A percentile compares a stretch with the other conserved stretches of the same genome.
Conservation (phyloP, 2,329 filamentous ascomycete genomes). For the Arachnopeziza araneosa region DNA sequence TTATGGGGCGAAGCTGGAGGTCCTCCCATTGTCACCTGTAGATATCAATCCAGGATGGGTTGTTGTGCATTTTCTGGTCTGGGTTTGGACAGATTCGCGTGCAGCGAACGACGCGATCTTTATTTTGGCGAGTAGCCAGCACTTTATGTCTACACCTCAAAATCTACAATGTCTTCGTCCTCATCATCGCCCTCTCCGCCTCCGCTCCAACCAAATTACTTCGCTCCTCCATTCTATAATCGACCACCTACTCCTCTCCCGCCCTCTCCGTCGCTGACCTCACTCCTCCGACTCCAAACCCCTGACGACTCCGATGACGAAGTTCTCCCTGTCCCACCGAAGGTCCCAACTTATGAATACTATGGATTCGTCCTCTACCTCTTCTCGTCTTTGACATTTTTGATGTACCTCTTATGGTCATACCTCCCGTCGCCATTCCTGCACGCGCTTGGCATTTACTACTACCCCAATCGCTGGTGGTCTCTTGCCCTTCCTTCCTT, state of each 20-base stretch:
- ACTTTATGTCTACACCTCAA: conserved; percentile 8
- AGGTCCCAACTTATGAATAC: conserved; percentile 99
- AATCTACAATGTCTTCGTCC: conserved; percentile 24
- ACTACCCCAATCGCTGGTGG: conserved; percentile 99
- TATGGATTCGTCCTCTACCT: conserved; percentile 98
- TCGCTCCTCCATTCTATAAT: conserved; percentile 90
- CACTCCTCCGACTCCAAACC: conserved; percentile 82
- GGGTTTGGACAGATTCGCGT: neutral
- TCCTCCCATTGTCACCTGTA: conserved; percentile 43
- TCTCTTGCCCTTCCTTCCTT: conserved; percentile 86
- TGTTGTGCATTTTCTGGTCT: neutral
- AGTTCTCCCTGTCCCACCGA: conserved; percentile 62
- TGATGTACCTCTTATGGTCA: conserved; percentile 64
- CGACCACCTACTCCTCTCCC: conserved; percentile 92
- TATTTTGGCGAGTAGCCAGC: neutral
- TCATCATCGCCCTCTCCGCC: conserved; percentile 26
- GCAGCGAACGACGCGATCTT: neutral
- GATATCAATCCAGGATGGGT: neutral
- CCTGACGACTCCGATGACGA: conserved; percentile 90
- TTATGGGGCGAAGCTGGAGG: conserved; percentile 45
- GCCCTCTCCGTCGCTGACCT: conserved; percentile 87
- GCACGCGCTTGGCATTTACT: conserved; percentile 88
- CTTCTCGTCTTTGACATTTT: conserved; percentile 75
- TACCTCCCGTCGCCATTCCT: conserved; percentile 90
- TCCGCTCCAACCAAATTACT: conserved; percentile 42